Base-by-base conservation (phyloP, 306 rosid genomes). In the Glycine soja region DNA sequence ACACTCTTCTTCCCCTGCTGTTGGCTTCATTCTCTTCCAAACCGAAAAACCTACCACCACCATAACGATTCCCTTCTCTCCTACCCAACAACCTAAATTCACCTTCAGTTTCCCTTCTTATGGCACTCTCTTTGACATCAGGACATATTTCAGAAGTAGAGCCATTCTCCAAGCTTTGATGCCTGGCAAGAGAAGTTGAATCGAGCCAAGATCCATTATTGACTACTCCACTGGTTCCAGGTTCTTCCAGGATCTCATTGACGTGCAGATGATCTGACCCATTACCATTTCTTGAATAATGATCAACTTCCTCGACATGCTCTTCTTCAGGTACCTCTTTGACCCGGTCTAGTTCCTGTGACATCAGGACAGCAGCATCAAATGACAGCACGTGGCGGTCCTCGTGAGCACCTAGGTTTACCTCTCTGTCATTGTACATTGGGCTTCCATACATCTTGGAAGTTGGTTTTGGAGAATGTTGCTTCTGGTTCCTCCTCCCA, bases 41-140 rank as follows among this genome's bases (percentile, higher is more conserved):
- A 76, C 93, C 93, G 18, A 91, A 88, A 67, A 94, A 56, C 83
- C 98, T 91, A 74, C 91, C 89, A 75, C 91, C 95, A 52, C 80
- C 83, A 87, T 71, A 87, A 68, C 85, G 89, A 77, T 87, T 88
- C 80, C 92, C 97, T 80, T 83, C 98, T 75, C 98, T 87, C 80
- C 97, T 78, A 83, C 93, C 98, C 84, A 94, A 78, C 91, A 94
- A 80, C 87, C 98, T 86, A 72, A 89, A 92, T 52, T 94, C 97
- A 66, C 98, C 97, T 87, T 94, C 98, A 57, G 98, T 94, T 91
- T 94, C 98, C 78, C 98, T 89, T 82, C 97, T 85, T 81, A 94
- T 94, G 69, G 98, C 98, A 58, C 95, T 94, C 89, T 94, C 97
- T 74, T 93, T 92, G 43, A 90, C 47, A 69, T 90, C 97, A 9